Evolutionary conservation across 257 asterid genomes (phyloP), one percentile per base, ranked within the genome.

Genomic region (Solanum verrucosum): DNA sequence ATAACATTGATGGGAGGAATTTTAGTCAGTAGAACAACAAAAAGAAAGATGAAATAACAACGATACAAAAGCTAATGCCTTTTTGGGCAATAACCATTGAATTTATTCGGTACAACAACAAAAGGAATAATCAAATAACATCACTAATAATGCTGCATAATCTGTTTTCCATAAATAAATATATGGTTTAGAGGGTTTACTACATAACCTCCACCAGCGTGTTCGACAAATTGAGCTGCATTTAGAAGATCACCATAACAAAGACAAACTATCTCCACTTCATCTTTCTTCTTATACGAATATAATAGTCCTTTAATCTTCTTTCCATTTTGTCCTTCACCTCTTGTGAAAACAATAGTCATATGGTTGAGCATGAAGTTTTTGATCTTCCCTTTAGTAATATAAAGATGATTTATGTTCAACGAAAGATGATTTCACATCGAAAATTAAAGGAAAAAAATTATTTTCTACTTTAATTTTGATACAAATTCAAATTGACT

Each of bases 171-270:
- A 52, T 18, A 91, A 34, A 95, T 94, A 27, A 91, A 92, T 16
- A 95, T 96, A 74, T 94, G 95, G 92, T 89, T 94, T 90, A 95
- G 46, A 1, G 98, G 96, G 93, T 96, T 89, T 56, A 88, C 93
- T 4, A 95, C 96, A 13, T 93, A 93, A 1, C 87, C 92, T 5
- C 96, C 97, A 0, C 98, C 98, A 1, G 94, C 98, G 42, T 95
- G 98, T 91, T 88, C 90, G 21, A 92, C 88, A 83, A 96, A 96
- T 85, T 95, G 96, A 3, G 93, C 93, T 2, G 99, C 97, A 2
- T 98, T 90, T 9, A 94, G 90, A 56, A 93, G 92, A 70, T 21
- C 49, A 78, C 98, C 98, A 83, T 95, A 98, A 89, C 98, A 95
- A n/a, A 93, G 95, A 38, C 98, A 95, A 16, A 96, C 89, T 21